phyloP scores from a whole-genome alignment of 148 eudicot species.

The Bassia scoparia region DNA sequence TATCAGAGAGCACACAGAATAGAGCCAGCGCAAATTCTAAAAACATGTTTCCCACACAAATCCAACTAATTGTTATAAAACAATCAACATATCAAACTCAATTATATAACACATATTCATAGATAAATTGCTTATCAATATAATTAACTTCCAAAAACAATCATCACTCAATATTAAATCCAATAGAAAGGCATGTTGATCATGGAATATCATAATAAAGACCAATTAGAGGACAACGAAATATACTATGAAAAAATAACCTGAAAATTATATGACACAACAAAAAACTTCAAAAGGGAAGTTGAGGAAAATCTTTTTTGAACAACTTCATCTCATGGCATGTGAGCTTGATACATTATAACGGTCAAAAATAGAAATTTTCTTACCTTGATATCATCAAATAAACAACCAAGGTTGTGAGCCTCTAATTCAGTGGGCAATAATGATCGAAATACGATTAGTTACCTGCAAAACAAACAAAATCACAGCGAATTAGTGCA shows the following conservation, averaged over 20 bases:
- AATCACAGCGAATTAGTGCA: not conserved
- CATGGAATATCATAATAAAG: not conserved
- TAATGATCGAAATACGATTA: conserved; percentile 14
- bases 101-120: too few species aligned
- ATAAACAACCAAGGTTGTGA: not conserved
- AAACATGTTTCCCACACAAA: too few species aligned
- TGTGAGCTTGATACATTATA: not conserved
- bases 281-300: not conserved
- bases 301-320: not conserved
- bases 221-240: not conserved
- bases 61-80: too few species aligned
- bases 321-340: not conserved
- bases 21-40: too few species aligned
- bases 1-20: too few species aligned
- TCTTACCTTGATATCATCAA: conserved; percentile 26
- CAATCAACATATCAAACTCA: too few species aligned
- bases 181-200: not conserved
- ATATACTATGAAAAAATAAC: too few species aligned
- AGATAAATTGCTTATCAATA: too few species aligned
- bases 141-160: too few species aligned
- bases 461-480: conserved; percentile 19
- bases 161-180: not conserved
- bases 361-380: not conserved
- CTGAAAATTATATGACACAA: not conserved
- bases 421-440: conserved; percentile 11